phyloP scores from a whole-genome alignment of 2,329 filamentous ascomycete genomes.

The Hymenoscyphus fructigenus region DNA sequence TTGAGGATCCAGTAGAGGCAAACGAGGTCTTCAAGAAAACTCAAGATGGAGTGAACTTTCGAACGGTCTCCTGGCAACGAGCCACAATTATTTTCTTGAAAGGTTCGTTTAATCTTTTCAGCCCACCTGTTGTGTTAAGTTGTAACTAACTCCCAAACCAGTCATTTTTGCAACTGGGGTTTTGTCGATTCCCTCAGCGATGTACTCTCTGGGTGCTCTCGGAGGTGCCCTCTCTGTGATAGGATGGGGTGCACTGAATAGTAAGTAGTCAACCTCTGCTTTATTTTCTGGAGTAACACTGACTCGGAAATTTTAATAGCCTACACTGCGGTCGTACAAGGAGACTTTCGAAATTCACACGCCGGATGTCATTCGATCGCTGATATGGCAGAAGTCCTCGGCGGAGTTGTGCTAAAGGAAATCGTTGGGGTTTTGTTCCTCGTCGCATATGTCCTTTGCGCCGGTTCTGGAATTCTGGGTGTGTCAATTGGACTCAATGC shows the following conservation, averaged over 20 bases:
- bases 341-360: constrained; percentile 51
- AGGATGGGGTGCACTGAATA: constrained; percentile 40
- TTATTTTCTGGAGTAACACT: not conserved
- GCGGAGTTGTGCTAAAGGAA: constrained; percentile 52
- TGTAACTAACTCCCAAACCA: too few species aligned
- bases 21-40: constrained; percentile 47
- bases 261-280: not conserved
- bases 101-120: constrained; percentile 16
- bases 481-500: constrained; percentile 60
- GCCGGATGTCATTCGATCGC: constrained; percentile 52
- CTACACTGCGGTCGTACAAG: constrained; percentile 48
- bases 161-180: constrained; percentile 44
- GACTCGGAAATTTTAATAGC: constrained; percentile 11
- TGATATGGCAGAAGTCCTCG: constrained; percentile 58
- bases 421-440: constrained; percentile 56
- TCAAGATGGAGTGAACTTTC: constrained; percentile 46
- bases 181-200: constrained; percentile 43
- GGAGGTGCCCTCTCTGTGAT: constrained; percentile 45
- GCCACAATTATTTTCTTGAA: constrained; percentile 50
- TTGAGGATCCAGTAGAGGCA: constrained; percentile 25
- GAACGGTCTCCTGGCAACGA: constrained; percentile 49
- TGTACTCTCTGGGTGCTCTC: constrained; percentile 44
- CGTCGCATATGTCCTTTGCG: constrained; percentile 55
- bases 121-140: too few species aligned
- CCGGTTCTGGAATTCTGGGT: constrained; percentile 57